These are phyloP conservation scores for Glaciozyma martinii DNA, from an alignment of 768 basidiomycete species.

Conservation along the genomic window DNA sequence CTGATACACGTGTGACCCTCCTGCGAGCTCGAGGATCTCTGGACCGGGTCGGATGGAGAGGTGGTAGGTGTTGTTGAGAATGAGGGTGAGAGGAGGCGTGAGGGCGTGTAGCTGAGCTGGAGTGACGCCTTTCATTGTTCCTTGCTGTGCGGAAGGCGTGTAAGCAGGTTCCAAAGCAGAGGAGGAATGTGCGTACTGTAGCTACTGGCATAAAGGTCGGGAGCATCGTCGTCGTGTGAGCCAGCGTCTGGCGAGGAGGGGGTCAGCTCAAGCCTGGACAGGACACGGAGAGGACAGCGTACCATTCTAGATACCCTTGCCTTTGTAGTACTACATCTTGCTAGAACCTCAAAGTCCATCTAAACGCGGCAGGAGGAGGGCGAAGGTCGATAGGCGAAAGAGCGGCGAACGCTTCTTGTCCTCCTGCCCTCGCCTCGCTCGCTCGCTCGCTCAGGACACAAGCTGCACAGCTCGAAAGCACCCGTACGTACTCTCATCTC, in stretches of 20 bases:
- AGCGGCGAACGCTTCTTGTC: no score
- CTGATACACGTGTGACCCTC: slow-evolving; percentile 83
- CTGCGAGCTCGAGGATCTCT: slow-evolving; percentile 59
- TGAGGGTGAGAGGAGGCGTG: slow-evolving; percentile 51
- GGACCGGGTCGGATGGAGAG: slow-evolving; percentile 77
- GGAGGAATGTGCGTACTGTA: slow-evolving; percentile 48
- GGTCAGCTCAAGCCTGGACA: no score
- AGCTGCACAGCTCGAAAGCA: no score
- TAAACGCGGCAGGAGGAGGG: no score
- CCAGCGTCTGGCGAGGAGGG: slow-evolving; percentile 49
- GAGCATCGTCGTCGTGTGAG: slow-evolving; percentile 54
- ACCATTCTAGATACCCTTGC: slow-evolving; percentile 71
- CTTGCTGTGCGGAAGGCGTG: slow-evolving; percentile 43
- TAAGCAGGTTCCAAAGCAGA: slow-evolving; percentile 61
- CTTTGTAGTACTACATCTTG: slow-evolving; percentile 67
- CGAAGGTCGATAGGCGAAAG: no score
- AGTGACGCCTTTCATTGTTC: slow-evolving; percentile 2
- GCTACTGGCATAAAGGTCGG: slow-evolving; percentile 93
- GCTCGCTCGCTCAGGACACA: no score
- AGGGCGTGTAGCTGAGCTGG: slow-evolving; percentile 3
- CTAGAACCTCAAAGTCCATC: slow-evolving; percentile 72
- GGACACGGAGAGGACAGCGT: neutral
- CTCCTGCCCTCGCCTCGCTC: no score
- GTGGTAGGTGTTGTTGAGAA: slow-evolving; percentile 86
- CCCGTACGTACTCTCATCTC: no score